phyloP scores from a whole-genome alignment of 108 stramenopile genomes.

The Phaeodactylum tricornutum region DNA sequence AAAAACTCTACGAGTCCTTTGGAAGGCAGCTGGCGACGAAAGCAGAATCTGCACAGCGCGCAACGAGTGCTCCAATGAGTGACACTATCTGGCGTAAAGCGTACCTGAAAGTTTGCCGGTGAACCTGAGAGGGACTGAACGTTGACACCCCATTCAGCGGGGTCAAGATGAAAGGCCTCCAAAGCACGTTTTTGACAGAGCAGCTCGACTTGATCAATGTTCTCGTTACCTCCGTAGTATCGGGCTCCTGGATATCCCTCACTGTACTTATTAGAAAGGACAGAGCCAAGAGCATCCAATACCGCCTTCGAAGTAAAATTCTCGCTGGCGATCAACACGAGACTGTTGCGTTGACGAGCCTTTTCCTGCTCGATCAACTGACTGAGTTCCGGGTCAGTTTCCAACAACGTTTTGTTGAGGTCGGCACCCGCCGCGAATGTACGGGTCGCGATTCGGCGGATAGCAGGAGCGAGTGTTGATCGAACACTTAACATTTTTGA shows the following conservation, averaged over 20 bases:
- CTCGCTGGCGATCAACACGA: conserved; percentile 90
- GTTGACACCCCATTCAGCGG: conserved; percentile 90
- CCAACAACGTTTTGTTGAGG: conserved; percentile 77
- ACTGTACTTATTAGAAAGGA: conserved; percentile 95
- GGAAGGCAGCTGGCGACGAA: neutral
- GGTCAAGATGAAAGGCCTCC: conserved; percentile 88
- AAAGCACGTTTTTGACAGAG: conserved; percentile 96
- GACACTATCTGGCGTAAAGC: neutral
- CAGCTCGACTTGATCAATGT: conserved; percentile 94
- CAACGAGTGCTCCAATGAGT: neutral
- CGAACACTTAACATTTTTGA: no score
- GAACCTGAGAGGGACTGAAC: conserved; percentile 94
- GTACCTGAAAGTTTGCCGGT: conserved; percentile 97
- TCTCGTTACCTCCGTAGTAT: conserved; percentile 96
- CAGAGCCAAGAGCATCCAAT: conserved; percentile 93
- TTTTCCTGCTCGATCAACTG: conserved; percentile 92
- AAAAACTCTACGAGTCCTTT: neutral
- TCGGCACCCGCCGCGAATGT: conserved; percentile 24
- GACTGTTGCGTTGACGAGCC: conserved; percentile 81
- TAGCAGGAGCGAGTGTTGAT: neutral
- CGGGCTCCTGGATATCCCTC: conserved; percentile 93
- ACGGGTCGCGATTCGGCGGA: neutral
- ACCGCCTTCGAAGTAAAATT: conserved; percentile 97
- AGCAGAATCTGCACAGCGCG: neutral
- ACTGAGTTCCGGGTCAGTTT: conserved; percentile 88